Evolutionary conservation across 345 rosid species (phyloP).

Genomic region (Noccaea caerulescens): DNA sequence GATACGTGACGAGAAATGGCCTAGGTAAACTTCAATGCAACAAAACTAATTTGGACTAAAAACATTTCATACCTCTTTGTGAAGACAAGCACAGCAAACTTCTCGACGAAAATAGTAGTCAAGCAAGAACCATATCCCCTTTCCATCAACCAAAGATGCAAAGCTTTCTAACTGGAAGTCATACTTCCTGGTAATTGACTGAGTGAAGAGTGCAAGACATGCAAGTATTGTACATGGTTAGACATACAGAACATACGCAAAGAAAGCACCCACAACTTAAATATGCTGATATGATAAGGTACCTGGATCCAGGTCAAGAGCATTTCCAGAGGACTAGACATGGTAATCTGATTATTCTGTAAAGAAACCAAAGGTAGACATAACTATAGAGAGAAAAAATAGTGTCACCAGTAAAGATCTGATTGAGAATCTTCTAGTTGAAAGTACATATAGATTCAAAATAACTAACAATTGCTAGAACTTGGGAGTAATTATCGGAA

Average conservation of each 20-base stretch:
- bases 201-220: constrained; percentile 38
- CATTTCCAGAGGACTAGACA: constrained; percentile 54
- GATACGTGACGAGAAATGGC: constrained; percentile 23
- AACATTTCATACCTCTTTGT: constrained; percentile 49
- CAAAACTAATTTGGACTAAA: constrained; percentile 16
- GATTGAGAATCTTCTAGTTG: constrained; percentile 7
- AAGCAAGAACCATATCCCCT: constrained; percentile 95
- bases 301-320: constrained; percentile 91
- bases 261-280: constrained; percentile 4
- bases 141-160: constrained; percentile 77
- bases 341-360: constrained; percentile 48
- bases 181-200: constrained; percentile 72
- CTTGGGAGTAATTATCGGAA: constrained; percentile 1
- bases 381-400: not conserved
- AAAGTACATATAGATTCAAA: constrained; percentile 3
- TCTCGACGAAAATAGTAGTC: constrained; percentile 88
- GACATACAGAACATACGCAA: constrained; percentile 17
- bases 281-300: constrained; percentile 19
- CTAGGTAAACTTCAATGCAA: constrained; percentile 8
- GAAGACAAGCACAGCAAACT: constrained; percentile 63
- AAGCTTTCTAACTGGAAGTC: constrained; percentile 56
- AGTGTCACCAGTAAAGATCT: constrained; percentile 14
- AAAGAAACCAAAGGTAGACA: constrained; percentile 15
- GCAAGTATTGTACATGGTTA: constrained; percentile 28
- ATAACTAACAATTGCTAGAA: constrained; percentile 5